These are phyloP conservation scores for Erodium moschatum DNA, from an alignment of 441 rosid genomes.

Conservation along the genomic window DNA sequence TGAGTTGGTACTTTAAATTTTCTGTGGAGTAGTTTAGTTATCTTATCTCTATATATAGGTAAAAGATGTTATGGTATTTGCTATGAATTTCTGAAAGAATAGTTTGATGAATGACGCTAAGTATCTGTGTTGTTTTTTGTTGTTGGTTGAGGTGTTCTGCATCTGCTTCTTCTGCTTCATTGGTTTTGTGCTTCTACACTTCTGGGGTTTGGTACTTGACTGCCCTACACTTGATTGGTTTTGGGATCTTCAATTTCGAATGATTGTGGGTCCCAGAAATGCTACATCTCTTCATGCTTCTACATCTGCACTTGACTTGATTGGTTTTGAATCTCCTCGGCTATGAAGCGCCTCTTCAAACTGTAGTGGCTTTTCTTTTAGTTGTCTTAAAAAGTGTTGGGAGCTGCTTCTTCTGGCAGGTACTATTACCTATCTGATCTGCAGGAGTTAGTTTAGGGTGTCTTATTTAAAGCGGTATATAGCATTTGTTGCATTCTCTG, in stretches of 20 bases:
- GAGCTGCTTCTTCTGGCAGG: conserved; percentile 68
- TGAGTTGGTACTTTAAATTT: conserved; percentile 34
- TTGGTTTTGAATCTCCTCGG: conserved; percentile 44
- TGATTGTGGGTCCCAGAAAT: conserved; percentile 45
- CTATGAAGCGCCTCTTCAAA: conserved; percentile 39
- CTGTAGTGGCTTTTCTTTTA: conserved; percentile 37
- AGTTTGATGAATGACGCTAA: conserved; percentile 36
- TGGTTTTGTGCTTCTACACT: conserved; percentile 70
- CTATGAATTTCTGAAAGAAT: conserved; percentile 30
- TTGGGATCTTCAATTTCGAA: conserved; percentile 55
- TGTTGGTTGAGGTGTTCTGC: conserved; percentile 55
- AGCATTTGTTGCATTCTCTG: no score
- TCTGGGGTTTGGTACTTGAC: conserved; percentile 51
- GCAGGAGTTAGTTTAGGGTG: conserved; percentile 29
- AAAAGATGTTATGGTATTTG: conserved; percentile 20
- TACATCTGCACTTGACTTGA: conserved; percentile 49
- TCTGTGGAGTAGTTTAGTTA: conserved; percentile 29
- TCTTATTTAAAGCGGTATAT: background rate
- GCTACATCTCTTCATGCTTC: no score
- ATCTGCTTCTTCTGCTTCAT: conserved; percentile 24
- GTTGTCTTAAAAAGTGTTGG: conserved; percentile 32
- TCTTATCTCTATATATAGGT: conserved; percentile 23
- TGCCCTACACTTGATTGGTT: conserved; percentile 27
- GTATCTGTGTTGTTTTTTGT: conserved; percentile 47
- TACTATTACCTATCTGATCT: conserved; percentile 35